Conservation (phyloP, 2,329 filamentous ascomycete genomes). For the Diaporthe humulicola region DNA sequence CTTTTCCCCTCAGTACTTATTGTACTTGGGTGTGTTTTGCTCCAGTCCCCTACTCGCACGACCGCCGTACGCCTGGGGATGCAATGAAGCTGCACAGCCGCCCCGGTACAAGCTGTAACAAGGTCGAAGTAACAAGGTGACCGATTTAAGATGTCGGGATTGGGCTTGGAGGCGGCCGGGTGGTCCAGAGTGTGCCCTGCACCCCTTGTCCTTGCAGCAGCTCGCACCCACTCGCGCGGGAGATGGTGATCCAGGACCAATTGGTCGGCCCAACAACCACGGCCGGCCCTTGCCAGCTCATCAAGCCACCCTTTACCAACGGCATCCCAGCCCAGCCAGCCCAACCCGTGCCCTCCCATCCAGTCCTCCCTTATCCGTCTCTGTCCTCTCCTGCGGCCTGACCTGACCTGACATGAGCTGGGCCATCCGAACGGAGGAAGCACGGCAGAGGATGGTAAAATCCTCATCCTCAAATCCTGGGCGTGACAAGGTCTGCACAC, state of each 20-base stretch:
- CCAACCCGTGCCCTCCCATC: constrained; percentile 30
- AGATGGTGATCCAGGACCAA: constrained; percentile 45
- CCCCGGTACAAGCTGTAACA: constrained; percentile 5
- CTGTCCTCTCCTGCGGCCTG: constrained; percentile 12
- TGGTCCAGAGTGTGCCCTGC: constrained; percentile 20
- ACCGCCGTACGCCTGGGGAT: neutral
- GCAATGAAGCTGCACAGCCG: neutral
- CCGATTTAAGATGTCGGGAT: constrained; percentile 5
- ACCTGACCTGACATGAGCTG: neutral
- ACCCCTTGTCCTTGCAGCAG: constrained; percentile 38
- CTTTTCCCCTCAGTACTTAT: neutral
- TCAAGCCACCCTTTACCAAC: constrained; percentile 46
- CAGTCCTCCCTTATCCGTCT: neutral
- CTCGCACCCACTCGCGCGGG: constrained; percentile 43
- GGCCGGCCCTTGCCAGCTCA: constrained; percentile 47
- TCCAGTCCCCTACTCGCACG: neutral
- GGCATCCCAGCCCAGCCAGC: constrained; percentile 45
- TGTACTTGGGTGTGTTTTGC: neutral
- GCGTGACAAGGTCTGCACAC: neutral
- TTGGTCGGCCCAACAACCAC: constrained; percentile 47
- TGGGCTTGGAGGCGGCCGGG: neutral
- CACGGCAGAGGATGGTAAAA: constrained; percentile 9
- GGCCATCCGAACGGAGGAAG: constrained; percentile 16
- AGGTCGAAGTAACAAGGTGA: neutral
- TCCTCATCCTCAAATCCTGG: constrained; percentile 7